Conservation (phyloP, 495 filamentous ascomycete genomes). For the Penicillium mononematosum region DNA sequence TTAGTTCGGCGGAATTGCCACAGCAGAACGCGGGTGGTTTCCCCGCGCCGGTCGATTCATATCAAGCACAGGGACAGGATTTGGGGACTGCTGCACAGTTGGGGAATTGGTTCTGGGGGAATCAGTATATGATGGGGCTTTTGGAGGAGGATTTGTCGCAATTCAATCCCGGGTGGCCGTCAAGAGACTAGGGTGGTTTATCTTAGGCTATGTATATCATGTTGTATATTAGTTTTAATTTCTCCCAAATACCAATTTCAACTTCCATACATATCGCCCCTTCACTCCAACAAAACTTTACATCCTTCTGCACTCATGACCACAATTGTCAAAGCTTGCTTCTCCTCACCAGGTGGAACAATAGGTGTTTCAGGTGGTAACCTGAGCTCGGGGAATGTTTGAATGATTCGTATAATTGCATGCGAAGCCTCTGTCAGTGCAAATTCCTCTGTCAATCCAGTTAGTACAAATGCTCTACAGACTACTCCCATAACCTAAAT, state of each 20-base stretch:
- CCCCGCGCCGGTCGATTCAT: slow-evolving; percentile 5
- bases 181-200: not conserved
- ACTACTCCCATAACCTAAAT: not conserved
- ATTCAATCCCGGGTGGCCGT: slow-evolving; percentile 44
- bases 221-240: not conserved
- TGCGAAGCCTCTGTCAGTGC: not conserved
- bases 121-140: slow-evolving; percentile 62
- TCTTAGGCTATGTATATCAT: not conserved
- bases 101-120: slow-evolving; percentile 68
- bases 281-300: not conserved
- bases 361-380: not conserved
- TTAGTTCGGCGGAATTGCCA: slow-evolving; percentile 1
- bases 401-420: slow-evolving; percentile 2
- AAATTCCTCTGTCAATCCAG: not conserved
- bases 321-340: slow-evolving; percentile 1
- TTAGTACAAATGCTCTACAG: too few species aligned
- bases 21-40: slow-evolving; percentile 19
- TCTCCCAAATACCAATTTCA: not conserved
- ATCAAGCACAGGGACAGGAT: slow-evolving; percentile 18
- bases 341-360: not conserved
- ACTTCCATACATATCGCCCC: not conserved
- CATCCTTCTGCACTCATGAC: not conserved
- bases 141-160: slow-evolving; percentile 59
- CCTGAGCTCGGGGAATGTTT: not conserved
- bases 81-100: slow-evolving; percentile 36